phyloP scores from a whole-genome alignment of 805 yeast species.

The Torulaspora microellipsoides region DNA sequence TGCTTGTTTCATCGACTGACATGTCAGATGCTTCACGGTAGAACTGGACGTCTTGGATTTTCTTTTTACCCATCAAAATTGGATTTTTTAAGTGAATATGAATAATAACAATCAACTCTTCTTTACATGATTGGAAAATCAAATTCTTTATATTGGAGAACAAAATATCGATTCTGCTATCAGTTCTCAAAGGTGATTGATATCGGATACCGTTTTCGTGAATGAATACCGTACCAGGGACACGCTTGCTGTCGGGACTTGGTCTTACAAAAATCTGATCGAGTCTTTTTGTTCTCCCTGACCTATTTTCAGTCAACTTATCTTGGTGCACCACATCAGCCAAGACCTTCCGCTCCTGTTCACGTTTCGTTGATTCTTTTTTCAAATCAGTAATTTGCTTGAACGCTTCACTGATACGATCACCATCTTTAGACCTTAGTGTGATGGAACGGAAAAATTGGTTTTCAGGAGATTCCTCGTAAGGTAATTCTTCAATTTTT shows the following conservation, averaged over 20 bases:
- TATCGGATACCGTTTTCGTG: slow-evolving; percentile 96
- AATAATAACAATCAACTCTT: slow-evolving; percentile 85
- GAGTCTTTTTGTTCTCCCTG: slow-evolving; percentile 78
- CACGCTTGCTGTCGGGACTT: slow-evolving; percentile 94
- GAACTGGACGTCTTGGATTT: slow-evolving; percentile 92
- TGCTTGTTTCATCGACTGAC: slow-evolving; percentile 95
- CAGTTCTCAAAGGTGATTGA: slow-evolving; percentile 78
- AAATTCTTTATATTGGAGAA: slow-evolving; percentile 89
- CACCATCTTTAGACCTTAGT: slow-evolving; percentile 83
- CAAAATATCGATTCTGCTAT: slow-evolving; percentile 80
- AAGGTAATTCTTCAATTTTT: slow-evolving; percentile 78
- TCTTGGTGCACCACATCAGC: slow-evolving; percentile 96
- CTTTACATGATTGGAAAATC: slow-evolving; percentile 94
- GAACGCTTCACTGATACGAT: slow-evolving; percentile 84
- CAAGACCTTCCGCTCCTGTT: slow-evolving; percentile 81
- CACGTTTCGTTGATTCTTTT: slow-evolving; percentile 85
- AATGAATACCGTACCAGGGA: slow-evolving; percentile 83
- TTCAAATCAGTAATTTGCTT: slow-evolving; percentile 88
- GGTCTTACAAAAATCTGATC: slow-evolving; percentile 92
- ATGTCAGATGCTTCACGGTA: slow-evolving; percentile 96
- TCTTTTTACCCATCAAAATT: slow-evolving; percentile 91
- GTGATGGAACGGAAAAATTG: slow-evolving; percentile 85
- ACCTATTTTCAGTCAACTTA: slow-evolving; percentile 71
- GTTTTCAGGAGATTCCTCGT: slow-evolving; percentile 82
- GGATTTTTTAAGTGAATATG: slow-evolving; percentile 93